Base-by-base conservation (phyloP, 345 rosid species). In the Euphorbia tirucalli region DNA sequence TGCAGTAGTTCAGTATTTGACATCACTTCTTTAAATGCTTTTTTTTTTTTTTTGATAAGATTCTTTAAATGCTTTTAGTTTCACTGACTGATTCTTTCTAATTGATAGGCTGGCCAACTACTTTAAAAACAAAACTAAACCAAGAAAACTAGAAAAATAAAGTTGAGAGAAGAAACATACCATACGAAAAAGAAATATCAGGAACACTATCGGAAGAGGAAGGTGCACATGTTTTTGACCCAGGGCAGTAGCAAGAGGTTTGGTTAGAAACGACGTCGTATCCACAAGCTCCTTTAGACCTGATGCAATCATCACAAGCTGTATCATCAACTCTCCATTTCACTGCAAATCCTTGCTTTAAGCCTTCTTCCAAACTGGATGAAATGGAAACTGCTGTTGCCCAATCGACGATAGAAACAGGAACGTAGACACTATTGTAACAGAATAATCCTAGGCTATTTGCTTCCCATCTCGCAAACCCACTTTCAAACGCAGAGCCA, bases 251-350 rank as follows among this genome's bases (percentile, higher is more conserved):
- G 52, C 74, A 76, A 24, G 56, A 66, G 14, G 68, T 11, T 50
- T 59, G 56, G 31, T 66, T 59, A 3, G 27, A 11, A 2, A 0
- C 3, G 3, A 8, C 0, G 30, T 60, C 68, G 43, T 58, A 66
- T 37, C 72, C 75, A 76, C 80, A 76, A 58, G 3, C 61, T 71
- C 80, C 80, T 0, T 37, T 37, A 1, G 71, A 71, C 0, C 0
- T 15, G 11, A 11, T 37, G 31, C 77, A 74, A 3, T 59, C 30
- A 8, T 1, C 3, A 37, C 79, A 76, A 13, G 44, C 52, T 11
- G 28, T 18, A 9, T 21, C 9, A 50, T 60, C 64, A 2, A 28
- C 64, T 50, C 54, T 66, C 80, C 66, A 66, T 61, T 55, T 77
- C 2, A 77, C 37, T 68, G 66, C 35, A 11, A 77, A 71, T 48